These are phyloP conservation scores for Saccharomycopsis javanensis DNA, from an alignment of 805 yeast genomes.

Conservation along the genomic window DNA sequence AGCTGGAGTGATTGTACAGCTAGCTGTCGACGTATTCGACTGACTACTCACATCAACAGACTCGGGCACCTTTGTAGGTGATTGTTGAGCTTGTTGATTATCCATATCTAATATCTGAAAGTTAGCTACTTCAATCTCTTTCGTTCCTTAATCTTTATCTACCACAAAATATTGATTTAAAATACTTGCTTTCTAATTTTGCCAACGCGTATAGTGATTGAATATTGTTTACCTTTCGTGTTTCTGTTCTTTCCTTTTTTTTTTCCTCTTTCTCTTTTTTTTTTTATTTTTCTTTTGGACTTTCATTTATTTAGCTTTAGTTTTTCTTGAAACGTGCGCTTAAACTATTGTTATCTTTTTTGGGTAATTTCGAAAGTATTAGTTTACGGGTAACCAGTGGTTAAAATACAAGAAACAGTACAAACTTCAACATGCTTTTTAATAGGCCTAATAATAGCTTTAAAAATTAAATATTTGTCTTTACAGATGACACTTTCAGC, in stretches of 20 bases:
- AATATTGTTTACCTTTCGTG: not conserved
- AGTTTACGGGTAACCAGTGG: not conserved
- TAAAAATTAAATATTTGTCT: not conserved
- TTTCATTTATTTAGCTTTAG: not conserved
- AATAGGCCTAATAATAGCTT: no score
- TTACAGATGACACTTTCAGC: no score
- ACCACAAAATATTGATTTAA: not conserved
- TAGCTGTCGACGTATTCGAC: not conserved
- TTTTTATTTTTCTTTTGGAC: not conserved
- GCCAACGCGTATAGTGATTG: not conserved
- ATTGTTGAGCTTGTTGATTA: not conserved
- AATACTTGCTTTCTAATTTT: not conserved
- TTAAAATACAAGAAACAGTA: not conserved
- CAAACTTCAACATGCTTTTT: no score
- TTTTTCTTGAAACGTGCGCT: not conserved
- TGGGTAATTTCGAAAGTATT: no score
- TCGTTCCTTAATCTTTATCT: not conserved
- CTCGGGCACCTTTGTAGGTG: not conserved
- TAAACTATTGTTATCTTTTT: no score
- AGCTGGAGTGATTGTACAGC: not conserved
- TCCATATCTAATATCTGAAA: not conserved
- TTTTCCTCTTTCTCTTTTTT: not conserved
- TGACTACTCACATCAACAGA: not conserved
- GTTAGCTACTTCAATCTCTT: not conserved
- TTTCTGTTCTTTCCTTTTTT: not conserved